Evolutionary conservation across 2,329 filamentous ascomycete genomes (phyloP).

Genomic region (Epichloe scottii): DNA sequence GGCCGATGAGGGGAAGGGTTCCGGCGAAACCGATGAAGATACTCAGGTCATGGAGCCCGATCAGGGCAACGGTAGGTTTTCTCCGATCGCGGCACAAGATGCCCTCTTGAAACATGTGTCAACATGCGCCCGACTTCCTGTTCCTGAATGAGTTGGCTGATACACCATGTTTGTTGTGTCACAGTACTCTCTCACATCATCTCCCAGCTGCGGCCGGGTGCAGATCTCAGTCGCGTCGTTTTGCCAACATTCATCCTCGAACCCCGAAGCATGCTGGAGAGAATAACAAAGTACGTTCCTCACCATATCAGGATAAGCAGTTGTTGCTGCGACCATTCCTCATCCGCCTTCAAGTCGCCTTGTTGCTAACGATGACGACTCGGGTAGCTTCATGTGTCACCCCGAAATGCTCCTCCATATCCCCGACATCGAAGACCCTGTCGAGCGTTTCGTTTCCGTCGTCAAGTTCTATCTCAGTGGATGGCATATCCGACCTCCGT

Average conservation of each 20-base stretch:
- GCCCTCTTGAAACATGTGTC: neutral
- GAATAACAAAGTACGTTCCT: constrained; percentile 80
- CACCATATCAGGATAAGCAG: neutral
- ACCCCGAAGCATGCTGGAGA: constrained; percentile 92
- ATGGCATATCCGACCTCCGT: constrained; percentile 98
- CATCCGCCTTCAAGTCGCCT: neutral
- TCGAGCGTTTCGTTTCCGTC: constrained; percentile 82
- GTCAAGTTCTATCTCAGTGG: constrained; percentile 97
- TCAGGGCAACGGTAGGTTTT: constrained; percentile 73
- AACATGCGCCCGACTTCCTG: neutral
- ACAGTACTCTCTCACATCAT: constrained; percentile 93
- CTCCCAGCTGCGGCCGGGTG: constrained; percentile 87
- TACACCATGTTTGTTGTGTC: neutral
- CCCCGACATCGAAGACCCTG: constrained; percentile 74
- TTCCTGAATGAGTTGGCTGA: neutral
- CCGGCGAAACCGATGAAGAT: constrained; percentile 45
- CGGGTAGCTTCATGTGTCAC: constrained; percentile 89
- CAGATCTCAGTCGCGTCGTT: constrained; percentile 87
- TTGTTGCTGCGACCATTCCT: neutral
- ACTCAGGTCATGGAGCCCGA: constrained; percentile 79
- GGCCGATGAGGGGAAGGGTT: constrained; percentile 35
- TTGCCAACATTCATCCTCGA: constrained; percentile 97
- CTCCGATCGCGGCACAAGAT: neutral
- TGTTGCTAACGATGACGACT: neutral
- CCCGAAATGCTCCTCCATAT: constrained; percentile 90